Evolutionary conservation across 495 filamentous ascomycete genomes (phyloP), one percentile per base, ranked within the genome.

Genomic region (Extremus antarcticus): DNA sequence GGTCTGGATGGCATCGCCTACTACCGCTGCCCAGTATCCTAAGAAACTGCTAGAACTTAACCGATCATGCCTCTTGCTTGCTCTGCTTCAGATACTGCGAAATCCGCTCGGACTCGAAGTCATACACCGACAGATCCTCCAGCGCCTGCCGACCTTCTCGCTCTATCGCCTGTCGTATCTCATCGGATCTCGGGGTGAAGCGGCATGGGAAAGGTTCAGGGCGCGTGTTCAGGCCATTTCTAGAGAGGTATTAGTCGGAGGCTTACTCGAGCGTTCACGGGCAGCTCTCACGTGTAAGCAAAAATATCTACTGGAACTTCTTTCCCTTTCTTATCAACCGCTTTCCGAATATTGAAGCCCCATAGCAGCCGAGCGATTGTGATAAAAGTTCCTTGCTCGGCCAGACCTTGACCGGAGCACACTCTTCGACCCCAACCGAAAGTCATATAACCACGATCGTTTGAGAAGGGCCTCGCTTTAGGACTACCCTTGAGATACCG

Each of bases 371-470:
- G 25, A 11, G 67, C 66, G 19, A 68, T 50, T 8, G 66, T 68
- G n/a, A 68, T 61, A 56, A 64, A 65, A 3, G 67, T 72, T 1
- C 71, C 71, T 43, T 72, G 72, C 48, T 74, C 71, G 1, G 71
- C 72, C 1, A 74, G 59, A 3, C 66, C 70, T 48, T 73, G 69
- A 1, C 72, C 72, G 47, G 62, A 60, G 48, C 67, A 70, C 11
- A 67, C 62, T 25, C 67, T 47, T 17, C 67, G 50, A 11, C 67
- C 70, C 69, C 78, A 82, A 45, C 79, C 79, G 48, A 82, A 82
- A 3, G 77, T 82, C 78, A 82, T 82, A 60, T 82, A 82, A 0
- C 79, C 78, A 47, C 68, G 75, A 49, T 83, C 79, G 7, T 74
- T 72, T 0, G 77, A 78, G 55, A 83, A 83, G 0, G 76, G 76